Conservation (phyloP, 179 eudicot species). For the Actinidia chinensis region DNA sequence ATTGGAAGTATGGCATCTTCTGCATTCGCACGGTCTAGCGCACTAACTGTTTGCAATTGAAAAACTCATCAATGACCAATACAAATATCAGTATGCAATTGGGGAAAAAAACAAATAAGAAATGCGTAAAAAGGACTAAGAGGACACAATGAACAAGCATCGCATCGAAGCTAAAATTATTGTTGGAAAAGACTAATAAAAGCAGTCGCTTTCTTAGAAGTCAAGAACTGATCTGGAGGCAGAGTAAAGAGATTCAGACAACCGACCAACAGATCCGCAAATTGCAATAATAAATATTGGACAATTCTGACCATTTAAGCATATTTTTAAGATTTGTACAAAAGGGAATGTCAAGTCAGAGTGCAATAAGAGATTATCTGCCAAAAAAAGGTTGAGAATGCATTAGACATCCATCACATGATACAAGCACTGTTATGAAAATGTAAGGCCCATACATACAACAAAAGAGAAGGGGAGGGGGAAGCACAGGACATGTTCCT, state of each 20-base stretch:
- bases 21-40: slow-evolving; percentile 86
- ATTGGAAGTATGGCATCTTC: slow-evolving; percentile 83
- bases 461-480: background rate
- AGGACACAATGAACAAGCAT: slow-evolving; percentile 1
- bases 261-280: background rate
- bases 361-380: background rate
- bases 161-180: slow-evolving; percentile 10
- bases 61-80: slow-evolving; percentile 18
- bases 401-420: slow-evolving; percentile 2
- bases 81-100: slow-evolving; percentile 18
- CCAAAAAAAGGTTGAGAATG: background rate
- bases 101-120: background rate
- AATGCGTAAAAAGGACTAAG: slow-evolving; percentile 1
- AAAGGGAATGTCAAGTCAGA: background rate
- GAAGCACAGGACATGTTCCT: background rate
- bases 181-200: background rate
- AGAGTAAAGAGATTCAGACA: background rate
- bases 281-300: background rate
- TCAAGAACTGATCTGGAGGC: background rate
- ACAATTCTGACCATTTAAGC: background rate
- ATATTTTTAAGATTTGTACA: background rate
- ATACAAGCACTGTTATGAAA: background rate
- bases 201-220: background rate
- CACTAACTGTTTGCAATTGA: slow-evolving; percentile 62
- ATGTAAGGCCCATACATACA: background rate